Conservation (phyloP, 1,284 basidiomycete genomes). For the Abortiporus biennis region DNA sequence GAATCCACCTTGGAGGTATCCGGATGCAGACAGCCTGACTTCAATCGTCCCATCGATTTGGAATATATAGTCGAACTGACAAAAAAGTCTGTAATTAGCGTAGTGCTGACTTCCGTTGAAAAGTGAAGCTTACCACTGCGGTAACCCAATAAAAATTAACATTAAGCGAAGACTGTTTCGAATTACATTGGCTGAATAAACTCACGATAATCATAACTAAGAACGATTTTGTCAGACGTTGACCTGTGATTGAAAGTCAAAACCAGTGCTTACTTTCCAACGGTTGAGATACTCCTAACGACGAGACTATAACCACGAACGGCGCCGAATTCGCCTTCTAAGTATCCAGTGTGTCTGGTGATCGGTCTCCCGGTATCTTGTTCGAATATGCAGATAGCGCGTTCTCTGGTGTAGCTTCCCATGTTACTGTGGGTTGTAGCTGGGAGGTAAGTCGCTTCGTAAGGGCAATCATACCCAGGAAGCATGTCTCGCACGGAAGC, state of each 20-base stretch:
- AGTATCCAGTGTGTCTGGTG: slow-evolving; percentile 50
- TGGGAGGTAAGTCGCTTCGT: slow-evolving; percentile 52
- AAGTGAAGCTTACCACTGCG: slow-evolving; percentile 29
- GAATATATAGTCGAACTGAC: slow-evolving; percentile 60
- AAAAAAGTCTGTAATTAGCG: neutral
- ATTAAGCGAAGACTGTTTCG: slow-evolving; percentile 1
- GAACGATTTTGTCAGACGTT: neutral
- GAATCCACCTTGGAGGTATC: slow-evolving; percentile 60
- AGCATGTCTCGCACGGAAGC: slow-evolving; percentile 48
- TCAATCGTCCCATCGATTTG: slow-evolving; percentile 63
- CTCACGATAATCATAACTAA: slow-evolving; percentile 51
- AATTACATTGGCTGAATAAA: slow-evolving; percentile 7
- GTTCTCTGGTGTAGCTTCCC: slow-evolving; percentile 37
- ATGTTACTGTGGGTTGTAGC: slow-evolving; percentile 43
- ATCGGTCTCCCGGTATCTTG: slow-evolving; percentile 52
- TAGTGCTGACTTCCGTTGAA: neutral
- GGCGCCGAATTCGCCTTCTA: slow-evolving; percentile 47
- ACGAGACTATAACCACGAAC: slow-evolving; percentile 54
- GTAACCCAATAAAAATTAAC: neutral
- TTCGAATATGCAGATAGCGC: slow-evolving; percentile 63
- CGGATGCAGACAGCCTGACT: slow-evolving; percentile 58
- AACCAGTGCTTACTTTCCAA: slow-evolving; percentile 48
- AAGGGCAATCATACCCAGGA: slow-evolving; percentile 60
- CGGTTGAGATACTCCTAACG: slow-evolving; percentile 49
- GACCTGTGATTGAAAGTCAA: slow-evolving; percentile 3